These are phyloP conservation scores for Rhodomyrtus tomentosa DNA, from an alignment of 345 rosid species.

Conservation along the genomic window DNA sequence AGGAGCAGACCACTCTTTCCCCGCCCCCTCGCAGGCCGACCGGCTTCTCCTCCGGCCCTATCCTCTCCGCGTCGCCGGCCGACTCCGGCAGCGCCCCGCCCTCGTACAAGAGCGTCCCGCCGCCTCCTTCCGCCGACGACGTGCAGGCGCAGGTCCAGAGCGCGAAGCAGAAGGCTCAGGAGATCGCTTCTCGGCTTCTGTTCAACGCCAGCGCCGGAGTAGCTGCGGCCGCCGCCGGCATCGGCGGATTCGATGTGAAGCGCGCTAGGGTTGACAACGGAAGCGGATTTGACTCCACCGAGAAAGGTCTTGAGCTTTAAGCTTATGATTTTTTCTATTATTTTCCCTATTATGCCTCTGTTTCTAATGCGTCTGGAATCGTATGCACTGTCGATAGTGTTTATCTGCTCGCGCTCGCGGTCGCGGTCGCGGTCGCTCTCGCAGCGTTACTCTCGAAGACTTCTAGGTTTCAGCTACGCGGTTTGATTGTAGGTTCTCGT, in stretches of 20 bases:
- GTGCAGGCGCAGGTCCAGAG: conserved; percentile 46
- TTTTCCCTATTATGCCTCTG: not conserved
- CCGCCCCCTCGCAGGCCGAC: conserved; percentile 52
- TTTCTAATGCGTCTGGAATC: not conserved
- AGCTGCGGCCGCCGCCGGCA: conserved; percentile 14
- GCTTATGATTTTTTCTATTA: conserved; percentile 16
- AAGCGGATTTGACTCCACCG: conserved; percentile 41
- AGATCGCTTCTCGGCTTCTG: conserved; percentile 81
- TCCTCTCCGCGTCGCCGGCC: conserved; percentile 32
- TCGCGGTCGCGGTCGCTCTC: not conserved
- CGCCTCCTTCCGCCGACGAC: conserved; percentile 40
- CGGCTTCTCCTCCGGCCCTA: conserved; percentile 80
- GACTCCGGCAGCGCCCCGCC: conserved; percentile 26
- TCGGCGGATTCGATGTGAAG: conserved; percentile 43
- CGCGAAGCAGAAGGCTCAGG: conserved; percentile 87
- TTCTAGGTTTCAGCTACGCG: not conserved
- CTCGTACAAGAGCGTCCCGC: conserved; percentile 71
- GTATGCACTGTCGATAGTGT: not conserved
- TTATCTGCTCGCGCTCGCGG: not conserved
- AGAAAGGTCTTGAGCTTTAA: conserved; percentile 44
- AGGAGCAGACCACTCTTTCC: conserved; percentile 49
- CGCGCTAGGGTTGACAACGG: conserved; percentile 75
- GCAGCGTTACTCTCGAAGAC: not conserved
- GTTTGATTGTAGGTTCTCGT: not conserved
- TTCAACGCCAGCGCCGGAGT: conserved; percentile 9